phyloP scores from a whole-genome alignment of 306 rosid genomes.

The Hippophae rhamnoides region DNA sequence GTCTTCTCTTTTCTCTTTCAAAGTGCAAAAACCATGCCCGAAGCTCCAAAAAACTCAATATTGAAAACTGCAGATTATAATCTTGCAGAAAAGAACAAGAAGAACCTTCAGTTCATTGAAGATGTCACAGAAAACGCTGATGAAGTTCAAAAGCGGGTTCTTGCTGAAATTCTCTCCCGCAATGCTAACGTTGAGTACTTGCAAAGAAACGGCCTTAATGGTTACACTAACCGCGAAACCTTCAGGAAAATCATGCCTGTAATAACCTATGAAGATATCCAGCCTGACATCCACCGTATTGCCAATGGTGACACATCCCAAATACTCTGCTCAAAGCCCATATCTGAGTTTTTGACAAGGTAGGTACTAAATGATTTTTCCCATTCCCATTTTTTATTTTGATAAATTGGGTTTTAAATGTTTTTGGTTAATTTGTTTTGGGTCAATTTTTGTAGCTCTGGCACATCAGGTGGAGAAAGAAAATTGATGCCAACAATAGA shows the following conservation, averaged over 20 bases:
- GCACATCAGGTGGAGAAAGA: slow-evolving; percentile 92
- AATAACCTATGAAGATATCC: slow-evolving; percentile 60
- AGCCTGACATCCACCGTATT: slow-evolving; percentile 58
- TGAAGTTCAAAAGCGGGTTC: slow-evolving; percentile 40
- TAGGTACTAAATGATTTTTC: background rate
- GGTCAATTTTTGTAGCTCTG: slow-evolving; percentile 43
- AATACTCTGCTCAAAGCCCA: slow-evolving; percentile 64
- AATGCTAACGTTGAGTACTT: slow-evolving; percentile 79
- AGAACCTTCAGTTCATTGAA: slow-evolving; percentile 58
- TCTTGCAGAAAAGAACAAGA: slow-evolving; percentile 36
- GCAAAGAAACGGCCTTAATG: slow-evolving; percentile 50
- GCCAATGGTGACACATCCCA: slow-evolving; percentile 83
- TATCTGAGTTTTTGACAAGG: slow-evolving; percentile 85
- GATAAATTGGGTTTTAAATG: slow-evolving; percentile 6
- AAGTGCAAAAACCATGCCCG: slow-evolving; percentile 56
- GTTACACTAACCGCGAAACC: slow-evolving; percentile 46
- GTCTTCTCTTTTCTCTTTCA: slow-evolving; percentile 9
- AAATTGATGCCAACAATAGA: slow-evolving; percentile 82
- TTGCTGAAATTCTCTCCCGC: slow-evolving; percentile 47
- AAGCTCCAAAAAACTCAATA: slow-evolving; percentile 40
- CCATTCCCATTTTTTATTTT: background rate
- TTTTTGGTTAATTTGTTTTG: too few species aligned
- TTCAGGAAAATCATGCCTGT: slow-evolving; percentile 68
- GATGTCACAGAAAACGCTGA: slow-evolving; percentile 52
- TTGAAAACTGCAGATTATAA: slow-evolving; percentile 13